Percentiles rank a stretch among this genome's conserved stretches.
These are phyloP conservation scores for Sporisorium graminicola DNA, from an alignment of 1,284 basidiomycete species.

Conservation along the genomic window DNA sequence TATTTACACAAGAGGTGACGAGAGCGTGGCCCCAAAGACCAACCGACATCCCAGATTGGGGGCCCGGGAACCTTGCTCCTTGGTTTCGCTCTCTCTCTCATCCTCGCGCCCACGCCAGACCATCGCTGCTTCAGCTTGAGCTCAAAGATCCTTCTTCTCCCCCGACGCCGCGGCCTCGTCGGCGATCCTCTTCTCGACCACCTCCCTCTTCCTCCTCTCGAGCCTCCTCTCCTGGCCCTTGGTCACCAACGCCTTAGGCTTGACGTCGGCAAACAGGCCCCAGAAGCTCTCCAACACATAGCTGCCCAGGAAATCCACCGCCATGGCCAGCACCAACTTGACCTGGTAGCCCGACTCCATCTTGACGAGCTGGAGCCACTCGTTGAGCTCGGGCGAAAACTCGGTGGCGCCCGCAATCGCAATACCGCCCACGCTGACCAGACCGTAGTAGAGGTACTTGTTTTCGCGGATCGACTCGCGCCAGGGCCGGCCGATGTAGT, in stretches of 20 bases:
- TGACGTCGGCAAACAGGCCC: slow-evolving; percentile 85
- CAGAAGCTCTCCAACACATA: slow-evolving; percentile 90
- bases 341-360: slow-evolving; percentile 79
- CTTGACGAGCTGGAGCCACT: slow-evolving; percentile 96
- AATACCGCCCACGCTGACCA: slow-evolving; percentile 59
- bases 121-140: no score
- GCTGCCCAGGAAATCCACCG: slow-evolving; percentile 88
- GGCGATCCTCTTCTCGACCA: slow-evolving; percentile 14
- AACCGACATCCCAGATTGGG: no score
- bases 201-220: slow-evolving; percentile 46
- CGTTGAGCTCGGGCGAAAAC: slow-evolving; percentile 92
- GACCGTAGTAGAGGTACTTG: slow-evolving; percentile 64
- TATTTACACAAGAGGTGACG: no score
- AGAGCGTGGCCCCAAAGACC: no score
- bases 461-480: slow-evolving; percentile 64
- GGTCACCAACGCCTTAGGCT: slow-evolving; percentile 73
- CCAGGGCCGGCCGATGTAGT: slow-evolving; percentile 68
- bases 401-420: slow-evolving; percentile 73
- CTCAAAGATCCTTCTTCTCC: slow-evolving; percentile 37
- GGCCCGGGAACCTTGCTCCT: no score
- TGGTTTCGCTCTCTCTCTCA: no score
- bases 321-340: slow-evolving; percentile 75
- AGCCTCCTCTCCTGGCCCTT: slow-evolving; percentile 49
- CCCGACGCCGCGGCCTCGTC: not conserved
- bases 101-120: no score